Conservation (phyloP, 257 asterid genomes). For the Nyctanthes arbortristis region DNA sequence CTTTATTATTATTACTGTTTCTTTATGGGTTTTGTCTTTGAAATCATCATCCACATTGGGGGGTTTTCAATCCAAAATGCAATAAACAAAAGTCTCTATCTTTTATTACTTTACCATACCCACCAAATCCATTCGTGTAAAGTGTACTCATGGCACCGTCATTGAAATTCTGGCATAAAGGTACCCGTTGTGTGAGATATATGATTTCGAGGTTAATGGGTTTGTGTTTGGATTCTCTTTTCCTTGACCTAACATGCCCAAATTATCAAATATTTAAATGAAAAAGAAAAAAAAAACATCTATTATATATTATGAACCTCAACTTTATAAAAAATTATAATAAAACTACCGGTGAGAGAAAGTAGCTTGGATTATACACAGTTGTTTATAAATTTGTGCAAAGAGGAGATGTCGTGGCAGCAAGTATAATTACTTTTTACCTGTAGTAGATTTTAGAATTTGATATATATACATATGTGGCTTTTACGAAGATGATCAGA, state of each 20-base stretch:
- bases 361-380: too few species aligned
- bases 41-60: not conserved
- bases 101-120: not conserved
- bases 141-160: not conserved
- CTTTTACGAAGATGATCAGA: too few species aligned
- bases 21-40: not conserved
- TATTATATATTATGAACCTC: too few species aligned
- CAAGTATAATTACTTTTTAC: too few species aligned
- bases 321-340: too few species aligned
- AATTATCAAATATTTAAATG: too few species aligned
- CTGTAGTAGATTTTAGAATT: too few species aligned
- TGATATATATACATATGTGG: too few species aligned
- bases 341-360: too few species aligned
- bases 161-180: conserved; percentile 5
- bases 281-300: too few species aligned
- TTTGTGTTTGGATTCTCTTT: not conserved
- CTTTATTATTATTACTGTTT: not conserved
- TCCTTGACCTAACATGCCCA: not conserved
- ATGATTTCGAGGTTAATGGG: not conserved
- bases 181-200: not conserved
- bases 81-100: not conserved
- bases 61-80: conserved; percentile 2
- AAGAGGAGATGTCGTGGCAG: too few species aligned
- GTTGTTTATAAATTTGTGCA: too few species aligned
- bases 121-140: not conserved